phyloP scores from a whole-genome alignment of 345 rosid species.

The Populus pruinosa region DNA sequence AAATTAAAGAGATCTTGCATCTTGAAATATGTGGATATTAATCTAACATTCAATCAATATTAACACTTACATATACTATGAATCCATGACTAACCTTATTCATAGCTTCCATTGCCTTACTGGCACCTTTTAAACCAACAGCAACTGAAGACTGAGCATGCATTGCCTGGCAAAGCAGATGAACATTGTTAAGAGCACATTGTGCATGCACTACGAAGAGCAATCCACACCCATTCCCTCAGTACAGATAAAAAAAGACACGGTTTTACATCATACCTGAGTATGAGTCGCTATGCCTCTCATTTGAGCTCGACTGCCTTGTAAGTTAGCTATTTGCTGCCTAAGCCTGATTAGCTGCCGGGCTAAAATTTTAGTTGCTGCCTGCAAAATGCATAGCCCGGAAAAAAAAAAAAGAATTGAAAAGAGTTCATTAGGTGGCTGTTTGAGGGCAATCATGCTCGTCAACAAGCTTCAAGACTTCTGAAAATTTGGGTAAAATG shows the following conservation, averaged over 20 bases:
- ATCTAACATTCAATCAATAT: background rate
- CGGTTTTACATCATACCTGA: constrained; percentile 43
- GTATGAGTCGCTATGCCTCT: constrained; percentile 98
- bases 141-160: constrained; percentile 90
- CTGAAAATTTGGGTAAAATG: background rate
- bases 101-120: constrained; percentile 83
- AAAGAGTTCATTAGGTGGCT: background rate
- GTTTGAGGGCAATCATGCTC: background rate
- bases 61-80: background rate
- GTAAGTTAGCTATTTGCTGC: constrained; percentile 85
- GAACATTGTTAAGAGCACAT: constrained; percentile 16
- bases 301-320: constrained; percentile 97
- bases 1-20: constrained; percentile 1
- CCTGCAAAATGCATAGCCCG: constrained; percentile 37
- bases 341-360: constrained; percentile 82
- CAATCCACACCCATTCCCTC: background rate
- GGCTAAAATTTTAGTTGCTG: constrained; percentile 82
- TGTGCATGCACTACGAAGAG: background rate
- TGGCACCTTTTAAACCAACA: constrained; percentile 87
- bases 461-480: background rate
- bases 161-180: constrained; percentile 65
- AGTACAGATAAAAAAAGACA: background rate
- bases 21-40: background rate
- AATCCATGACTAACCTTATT: constrained; percentile 56
- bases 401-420: background rate